Evolutionary conservation across 164 flowering plant genomes (phyloP), one percentile per base, ranked within the genome.

Genomic region (Vitis rotundifolia): DNA sequence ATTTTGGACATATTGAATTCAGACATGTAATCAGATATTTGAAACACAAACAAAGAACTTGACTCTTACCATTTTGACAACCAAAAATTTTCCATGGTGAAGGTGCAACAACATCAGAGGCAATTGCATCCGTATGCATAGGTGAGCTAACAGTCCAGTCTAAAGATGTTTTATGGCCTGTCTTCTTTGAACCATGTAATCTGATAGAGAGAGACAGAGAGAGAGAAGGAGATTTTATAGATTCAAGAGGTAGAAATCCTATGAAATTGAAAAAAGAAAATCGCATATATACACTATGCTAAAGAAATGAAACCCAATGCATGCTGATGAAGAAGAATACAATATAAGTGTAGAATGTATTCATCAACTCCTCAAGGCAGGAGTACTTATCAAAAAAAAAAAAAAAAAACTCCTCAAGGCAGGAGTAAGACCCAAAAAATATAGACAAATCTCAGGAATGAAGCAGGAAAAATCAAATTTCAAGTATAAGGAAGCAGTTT

Each of bases 21-120:
- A 69, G 55, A 64, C 54, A 49, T n/a, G 49, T 57, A 31, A 66
- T 61, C 10, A 49, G 68, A 44, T 11, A 16, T 58, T 7, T 58
- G 3, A 49, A 73, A 44, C 59, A 12, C 31, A 49, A 58, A 14
- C 14, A 11, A 37, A 61, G 52, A 67, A 57, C 15, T 65, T 66
- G 54, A 63, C 14, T 52, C 71, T 71, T 81, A 91, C 98, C 98
- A 81, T 94, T 91, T 67, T 90, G 91, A 74, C 98, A 94, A 50
- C 98, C 97, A 77, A 91, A 94, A 44, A 94, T 94, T 75, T 82
- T 89, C 98, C 98, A 94, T 50, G 97, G 88, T 55, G 97, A 91
- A 22, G 98, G 98, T 59, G 97, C 97, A 81, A 90, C 76, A 67
- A 94, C 98, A 78, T 94, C 98, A 70, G 97, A 78, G 52, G 90